Percentiles rank a stretch among this genome's conserved stretches.
phyloP scores from a whole-genome alignment of 2,329 filamentous ascomycete genomes.

The Pseudogymnoascus sp. region DNA sequence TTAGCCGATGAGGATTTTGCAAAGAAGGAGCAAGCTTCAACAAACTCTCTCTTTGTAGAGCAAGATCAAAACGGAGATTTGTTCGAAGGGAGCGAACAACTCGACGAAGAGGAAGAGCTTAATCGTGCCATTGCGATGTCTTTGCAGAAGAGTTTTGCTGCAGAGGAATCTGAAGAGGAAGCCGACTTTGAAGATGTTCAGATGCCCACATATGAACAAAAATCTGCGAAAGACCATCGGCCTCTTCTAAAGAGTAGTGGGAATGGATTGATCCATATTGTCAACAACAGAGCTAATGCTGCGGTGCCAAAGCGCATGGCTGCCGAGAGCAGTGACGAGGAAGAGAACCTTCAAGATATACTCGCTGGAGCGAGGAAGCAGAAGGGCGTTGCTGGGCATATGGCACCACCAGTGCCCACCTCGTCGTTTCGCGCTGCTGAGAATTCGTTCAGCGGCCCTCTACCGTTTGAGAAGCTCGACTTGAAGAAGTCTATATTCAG shows the following conservation, averaged over 20 bases:
- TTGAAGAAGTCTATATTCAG: constrained; percentile 54
- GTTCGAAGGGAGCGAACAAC: constrained; percentile 42
- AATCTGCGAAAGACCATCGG: constrained; percentile 40
- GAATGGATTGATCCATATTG: constrained; percentile 60
- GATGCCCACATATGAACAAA: constrained; percentile 48
- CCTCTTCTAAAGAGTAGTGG: constrained; percentile 45
- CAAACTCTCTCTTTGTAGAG: constrained; percentile 25
- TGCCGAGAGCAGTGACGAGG: constrained; percentile 55
- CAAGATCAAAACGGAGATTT: constrained; percentile 14
- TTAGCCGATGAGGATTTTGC: constrained; percentile 11
- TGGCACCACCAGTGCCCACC: not conserved
- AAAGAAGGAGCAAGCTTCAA: constrained; percentile 10
- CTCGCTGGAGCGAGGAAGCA: constrained; percentile 61
- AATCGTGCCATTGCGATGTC: constrained; percentile 79
- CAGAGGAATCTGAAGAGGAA: constrained; percentile 28
- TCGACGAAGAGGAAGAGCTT: constrained; percentile 64
- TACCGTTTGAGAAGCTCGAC: constrained; percentile 84
- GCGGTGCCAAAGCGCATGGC: constrained; percentile 39
- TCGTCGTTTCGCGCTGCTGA: constrained; percentile 33
- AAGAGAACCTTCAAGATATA: constrained; percentile 71
- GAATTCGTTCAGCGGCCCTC: constrained; percentile 64
- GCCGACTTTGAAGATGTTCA: constrained; percentile 43
- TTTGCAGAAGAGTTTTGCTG: constrained; percentile 52
- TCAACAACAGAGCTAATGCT: constrained; percentile 64
- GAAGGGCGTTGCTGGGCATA: constrained; percentile 34